A percentile compares a stretch with the other conserved stretches of the same genome.
Evolutionary conservation across 306 rosid genomes (phyloP).

Genomic region (Prunus padus): DNA sequence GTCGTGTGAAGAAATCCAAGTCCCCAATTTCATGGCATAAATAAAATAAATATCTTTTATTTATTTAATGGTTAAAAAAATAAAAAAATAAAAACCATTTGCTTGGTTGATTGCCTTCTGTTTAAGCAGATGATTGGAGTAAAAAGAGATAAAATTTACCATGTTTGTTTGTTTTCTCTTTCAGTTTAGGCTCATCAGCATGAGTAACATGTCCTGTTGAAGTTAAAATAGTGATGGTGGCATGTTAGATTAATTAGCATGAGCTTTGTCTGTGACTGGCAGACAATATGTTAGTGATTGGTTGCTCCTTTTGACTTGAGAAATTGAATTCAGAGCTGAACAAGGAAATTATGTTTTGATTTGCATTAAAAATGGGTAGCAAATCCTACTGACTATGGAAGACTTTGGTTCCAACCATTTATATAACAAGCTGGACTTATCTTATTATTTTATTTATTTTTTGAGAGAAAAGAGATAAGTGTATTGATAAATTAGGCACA

Average conservation of each 20-base stretch:
- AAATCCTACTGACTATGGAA: constrained; percentile 16
- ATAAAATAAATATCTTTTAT: neutral
- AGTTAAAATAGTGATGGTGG: no score
- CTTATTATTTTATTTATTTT: no score
- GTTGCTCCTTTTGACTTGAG: constrained; percentile 5
- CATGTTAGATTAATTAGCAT: constrained; percentile 5
- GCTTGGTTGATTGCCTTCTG: neutral
- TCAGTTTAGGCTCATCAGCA: neutral
- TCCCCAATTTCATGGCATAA: neutral
- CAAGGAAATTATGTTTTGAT: neutral
- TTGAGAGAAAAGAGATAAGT: no score
- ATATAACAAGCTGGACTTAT: neutral
- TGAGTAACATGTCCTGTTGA: neutral
- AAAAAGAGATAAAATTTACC: neutral
- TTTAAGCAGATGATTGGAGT: neutral
- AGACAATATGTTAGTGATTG: constrained; percentile 13
- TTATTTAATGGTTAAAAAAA: neutral
- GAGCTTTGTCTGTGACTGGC: constrained; percentile 4
- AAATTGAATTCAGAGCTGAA: neutral
- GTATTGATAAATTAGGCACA: no score
- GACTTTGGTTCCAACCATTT: constrained; percentile 3
- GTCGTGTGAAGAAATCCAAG: neutral
- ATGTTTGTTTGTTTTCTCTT: neutral
- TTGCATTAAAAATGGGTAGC: constrained; percentile 20
- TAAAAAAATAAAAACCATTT: neutral